Percentiles rank a stretch among this genome's conserved stretches.
Evolutionary conservation across 495 filamentous ascomycete genomes (phyloP).

Genomic region (Podospora anserina): DNA sequence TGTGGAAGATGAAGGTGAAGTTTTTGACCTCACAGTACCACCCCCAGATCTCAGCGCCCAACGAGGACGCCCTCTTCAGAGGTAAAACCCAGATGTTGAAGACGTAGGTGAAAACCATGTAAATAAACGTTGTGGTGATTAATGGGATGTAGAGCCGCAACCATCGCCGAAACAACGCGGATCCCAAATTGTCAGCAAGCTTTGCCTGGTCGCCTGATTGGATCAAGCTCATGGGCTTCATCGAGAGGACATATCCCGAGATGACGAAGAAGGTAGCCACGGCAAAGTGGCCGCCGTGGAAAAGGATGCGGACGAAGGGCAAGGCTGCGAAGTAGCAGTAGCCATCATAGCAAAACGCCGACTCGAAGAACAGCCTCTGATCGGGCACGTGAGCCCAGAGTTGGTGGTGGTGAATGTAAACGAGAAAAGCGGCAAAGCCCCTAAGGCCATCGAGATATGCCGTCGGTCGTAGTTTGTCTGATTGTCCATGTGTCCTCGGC

Average conservation of each 20-base stretch:
- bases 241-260: conserved; percentile 51
- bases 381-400: conserved; percentile 36
- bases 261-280: conserved; percentile 53
- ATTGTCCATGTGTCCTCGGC: conserved; percentile 3
- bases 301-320: conserved; percentile 37
- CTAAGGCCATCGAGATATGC: conserved; percentile 49
- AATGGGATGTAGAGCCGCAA: conserved; percentile 34
- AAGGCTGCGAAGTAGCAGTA: conserved; percentile 43
- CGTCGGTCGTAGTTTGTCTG: conserved; percentile 35
- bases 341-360: conserved; percentile 33
- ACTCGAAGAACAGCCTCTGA: conserved; percentile 31
- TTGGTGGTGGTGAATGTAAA: conserved; percentile 48
- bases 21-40: conserved; percentile 59
- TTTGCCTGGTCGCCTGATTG: conserved; percentile 44
- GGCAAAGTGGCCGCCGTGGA: conserved; percentile 49
- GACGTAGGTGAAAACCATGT: conserved; percentile 49
- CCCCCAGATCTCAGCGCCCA: conserved; percentile 46
- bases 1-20: conserved; percentile 55
- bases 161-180: conserved; percentile 37
- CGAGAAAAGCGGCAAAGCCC: conserved; percentile 47
- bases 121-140: conserved; percentile 48
- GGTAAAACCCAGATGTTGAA: conserved; percentile 42
- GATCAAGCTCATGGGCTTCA: conserved; percentile 49
- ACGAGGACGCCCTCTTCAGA: conserved; percentile 33
- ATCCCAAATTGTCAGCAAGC: conserved; percentile 32